Conservation (phyloP, 2,329 filamentous ascomycete genomes). For the Penicillium sp. region DNA sequence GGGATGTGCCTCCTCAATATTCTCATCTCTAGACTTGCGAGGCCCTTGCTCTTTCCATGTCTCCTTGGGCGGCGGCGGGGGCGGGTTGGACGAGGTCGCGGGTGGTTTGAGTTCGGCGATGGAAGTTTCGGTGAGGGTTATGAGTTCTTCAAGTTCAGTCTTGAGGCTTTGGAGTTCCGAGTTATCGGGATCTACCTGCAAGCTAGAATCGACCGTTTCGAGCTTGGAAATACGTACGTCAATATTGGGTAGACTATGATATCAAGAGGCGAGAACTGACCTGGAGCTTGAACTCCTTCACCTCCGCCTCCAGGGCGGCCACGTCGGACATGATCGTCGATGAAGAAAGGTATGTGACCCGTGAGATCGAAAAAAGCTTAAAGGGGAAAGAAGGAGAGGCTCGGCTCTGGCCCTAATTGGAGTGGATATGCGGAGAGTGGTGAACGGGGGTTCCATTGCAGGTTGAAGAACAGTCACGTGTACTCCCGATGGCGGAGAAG, state of each 20-base stretch:
- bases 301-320: constrained; percentile 45
- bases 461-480: neutral
- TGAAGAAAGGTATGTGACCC: neutral
- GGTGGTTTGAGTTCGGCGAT: constrained; percentile 73
- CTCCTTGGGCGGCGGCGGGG: constrained; percentile 55
- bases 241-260: constrained; percentile 2
- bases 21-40: constrained; percentile 31
- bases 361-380: neutral
- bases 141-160: constrained; percentile 74
- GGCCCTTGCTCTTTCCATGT: constrained; percentile 71
- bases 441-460: neutral
- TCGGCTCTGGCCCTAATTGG: neutral
- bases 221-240: constrained; percentile 52
- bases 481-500: no score
- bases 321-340: constrained; percentile 40
- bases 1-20: constrained; percentile 46
- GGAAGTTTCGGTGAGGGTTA: constrained; percentile 71
- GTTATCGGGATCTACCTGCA: constrained; percentile 76
- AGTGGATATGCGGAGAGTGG: constrained; percentile 3
- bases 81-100: constrained; percentile 43
- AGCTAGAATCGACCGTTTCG: constrained; percentile 68
- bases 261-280: constrained; percentile 31
- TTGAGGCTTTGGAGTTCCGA: constrained; percentile 71
- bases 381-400: neutral
- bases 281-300: constrained; percentile 59